phyloP scores from a whole-genome alignment of 2,329 filamentous ascomycete genomes.

The Calonectria leucothoes region DNA sequence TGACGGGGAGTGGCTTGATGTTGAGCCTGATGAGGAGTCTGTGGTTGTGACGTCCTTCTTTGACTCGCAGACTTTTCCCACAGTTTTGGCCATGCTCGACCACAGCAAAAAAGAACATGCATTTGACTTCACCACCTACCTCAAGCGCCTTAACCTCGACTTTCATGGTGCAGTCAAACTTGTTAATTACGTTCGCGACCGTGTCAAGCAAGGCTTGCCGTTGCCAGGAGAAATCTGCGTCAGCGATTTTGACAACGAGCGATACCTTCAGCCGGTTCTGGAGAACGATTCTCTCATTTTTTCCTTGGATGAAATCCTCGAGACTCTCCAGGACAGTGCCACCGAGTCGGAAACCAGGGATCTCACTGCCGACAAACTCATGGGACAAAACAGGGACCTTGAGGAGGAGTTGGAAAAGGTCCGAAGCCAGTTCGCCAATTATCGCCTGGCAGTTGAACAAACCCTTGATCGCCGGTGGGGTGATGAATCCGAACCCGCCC shows the following conservation, averaged over 20 bases:
- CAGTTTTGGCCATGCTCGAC: slow-evolving; percentile 73
- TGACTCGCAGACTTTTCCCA: slow-evolving; percentile 73
- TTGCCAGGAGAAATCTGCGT: slow-evolving; percentile 70
- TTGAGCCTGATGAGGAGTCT: slow-evolving; percentile 72
- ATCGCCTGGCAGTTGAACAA: slow-evolving; percentile 73
- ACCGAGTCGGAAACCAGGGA: slow-evolving; percentile 55
- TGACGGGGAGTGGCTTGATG: slow-evolving; percentile 63
- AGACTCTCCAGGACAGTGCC: slow-evolving; percentile 48
- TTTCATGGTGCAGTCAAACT: slow-evolving; percentile 80
- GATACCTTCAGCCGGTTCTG: slow-evolving; percentile 84
- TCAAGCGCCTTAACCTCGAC: slow-evolving; percentile 71
- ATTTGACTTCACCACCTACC: slow-evolving; percentile 74
- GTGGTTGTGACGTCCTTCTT: slow-evolving; percentile 75
- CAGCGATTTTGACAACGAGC: slow-evolving; percentile 78
- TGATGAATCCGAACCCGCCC: slow-evolving; percentile 59
- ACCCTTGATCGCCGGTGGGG: slow-evolving; percentile 75
- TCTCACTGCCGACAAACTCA: slow-evolving; percentile 48
- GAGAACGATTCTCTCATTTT: slow-evolving; percentile 92
- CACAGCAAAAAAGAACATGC: slow-evolving; percentile 74
- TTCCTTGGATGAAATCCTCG: slow-evolving; percentile 80
- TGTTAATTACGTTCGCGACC: slow-evolving; percentile 74
- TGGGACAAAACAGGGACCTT: slow-evolving; percentile 65
- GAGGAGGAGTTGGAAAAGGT: slow-evolving; percentile 71
- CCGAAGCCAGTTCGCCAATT: slow-evolving; percentile 72
- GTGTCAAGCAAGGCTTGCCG: slow-evolving; percentile 55